Evolutionary conservation across 2,329 filamentous ascomycete species (phyloP), one percentile per base, ranked within the genome.

Genomic region (Iodosphaeria phyllophila): DNA sequence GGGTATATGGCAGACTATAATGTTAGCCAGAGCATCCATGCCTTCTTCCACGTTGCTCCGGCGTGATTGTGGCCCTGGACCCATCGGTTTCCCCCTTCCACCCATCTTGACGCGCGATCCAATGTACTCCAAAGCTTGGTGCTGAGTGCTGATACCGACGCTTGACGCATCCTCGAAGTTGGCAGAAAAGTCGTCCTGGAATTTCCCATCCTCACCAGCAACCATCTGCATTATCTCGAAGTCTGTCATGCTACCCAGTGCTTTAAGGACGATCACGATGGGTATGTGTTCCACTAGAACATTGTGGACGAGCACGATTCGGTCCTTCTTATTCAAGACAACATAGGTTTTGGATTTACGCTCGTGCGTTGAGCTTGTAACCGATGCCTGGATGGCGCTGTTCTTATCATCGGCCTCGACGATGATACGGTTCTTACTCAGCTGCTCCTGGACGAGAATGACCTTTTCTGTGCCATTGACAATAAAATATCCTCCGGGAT

Each of bases 341-440:
- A 98, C 82, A 39, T 95, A 93, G 28, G 82, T 93, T 56, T 98
- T 98, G 8, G 89, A 93, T 50, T 95, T 93, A 40, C 91, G 70
- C 48, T 95, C 89, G 49, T 93, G 83, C 2, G 91, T 95, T 16
- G 89, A 93, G 68, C 84, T 91, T 6, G 84, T 98, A 16, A 95
- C 89, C 2, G 89, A 95, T 18, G 91, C 89, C 37, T 86, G 80
- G 28, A 95, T 86, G 34, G 92, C 73, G 31, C 78, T 78, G 51
- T 93, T 95, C 54, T 92, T 92, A 26, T 74, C 64, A 40, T 86
- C 79, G 28, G 80, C 74, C 51, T 98, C 91, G 10, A 98, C 86
- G 46, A 98, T 93, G 41, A 98, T 79, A 56, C 89, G 73, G 51
- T 98, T 98, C 64, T 98, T 98, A 64, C 89, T 98, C 44, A 98